Conservation (phyloP, 805 yeast genomes). For the Cyberlindnera veronae region DNA sequence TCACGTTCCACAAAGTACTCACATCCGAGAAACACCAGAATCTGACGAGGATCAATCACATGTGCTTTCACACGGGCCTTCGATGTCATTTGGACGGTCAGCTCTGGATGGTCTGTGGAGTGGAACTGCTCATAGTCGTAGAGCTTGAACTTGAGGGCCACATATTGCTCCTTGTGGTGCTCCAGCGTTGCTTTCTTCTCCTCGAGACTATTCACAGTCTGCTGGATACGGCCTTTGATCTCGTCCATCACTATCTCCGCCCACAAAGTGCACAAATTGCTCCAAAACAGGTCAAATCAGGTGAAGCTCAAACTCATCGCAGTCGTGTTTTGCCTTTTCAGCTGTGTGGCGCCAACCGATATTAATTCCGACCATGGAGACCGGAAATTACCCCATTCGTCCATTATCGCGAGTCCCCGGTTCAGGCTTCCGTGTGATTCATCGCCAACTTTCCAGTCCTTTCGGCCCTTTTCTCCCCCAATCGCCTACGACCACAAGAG, state of each 20-base stretch:
- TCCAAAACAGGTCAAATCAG: no score
- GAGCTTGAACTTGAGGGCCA: constrained; percentile 21
- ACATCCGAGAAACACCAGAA: constrained; percentile 36
- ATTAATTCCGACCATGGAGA: no score
- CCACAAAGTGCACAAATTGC: no score
- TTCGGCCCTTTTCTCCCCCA: neutral
- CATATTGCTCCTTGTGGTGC: constrained; percentile 21
- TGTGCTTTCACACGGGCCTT: constrained; percentile 20
- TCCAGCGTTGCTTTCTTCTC: constrained; percentile 11
- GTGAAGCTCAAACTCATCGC: neutral
- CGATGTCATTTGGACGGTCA: constrained; percentile 20
- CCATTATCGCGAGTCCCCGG: no score
- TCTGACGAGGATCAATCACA: constrained; percentile 22
- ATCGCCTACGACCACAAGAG: neutral
- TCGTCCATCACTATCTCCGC: constrained; percentile 11
- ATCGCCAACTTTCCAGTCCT: neutral
- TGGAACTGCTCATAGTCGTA: constrained; percentile 15
- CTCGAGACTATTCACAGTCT: constrained; percentile 9
- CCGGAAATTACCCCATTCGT: no score
- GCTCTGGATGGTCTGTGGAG: constrained; percentile 11
- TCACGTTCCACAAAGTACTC: constrained; percentile 39
- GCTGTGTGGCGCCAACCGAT: no score
- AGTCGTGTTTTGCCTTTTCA: no score
- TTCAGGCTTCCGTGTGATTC: neutral
- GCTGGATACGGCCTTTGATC: constrained; percentile 14